Base-by-base conservation (phyloP, 768 basidiomycete species). In the Pisolithus albus region DNA sequence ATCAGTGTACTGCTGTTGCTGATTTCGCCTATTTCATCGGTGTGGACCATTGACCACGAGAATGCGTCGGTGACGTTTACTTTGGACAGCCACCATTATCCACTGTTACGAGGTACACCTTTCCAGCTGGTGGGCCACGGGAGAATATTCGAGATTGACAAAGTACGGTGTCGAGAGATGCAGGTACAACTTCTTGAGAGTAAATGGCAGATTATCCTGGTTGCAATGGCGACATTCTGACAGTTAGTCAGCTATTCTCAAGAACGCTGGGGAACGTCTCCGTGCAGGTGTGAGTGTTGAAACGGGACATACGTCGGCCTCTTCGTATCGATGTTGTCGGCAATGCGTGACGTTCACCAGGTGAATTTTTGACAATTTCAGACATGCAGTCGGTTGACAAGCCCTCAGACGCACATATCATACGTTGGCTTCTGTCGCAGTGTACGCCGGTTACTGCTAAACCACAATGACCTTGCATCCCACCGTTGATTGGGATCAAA, bases 11-110 rank as follows among this genome's bases (percentile, higher is more conserved):
- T 88, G 26, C 7, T 26, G 26, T 26, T 7, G 23, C 67, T 87
- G 30, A 70, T 75, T 51, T 72, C 76, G 8, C 58, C 85, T 13
- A 75, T 78, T 7, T 75, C 79, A 1, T 64, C 67, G 24, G 65
- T 72, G 45, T 56, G 75, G 23, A 76, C 75, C 0, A 70, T 80
- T 23, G 85, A 86, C 61, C 77, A 78, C 51, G 75, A 82, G 52
- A 88, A 81, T 53, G 62, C 78, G 9, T 69, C 77, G 3, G 60
- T 76, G 23, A 58, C 89, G n/a, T 67, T 88, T 32, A 75, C 78
- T 8, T 68, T 82, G n/a, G 82, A 81, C 51, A 72, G 74, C 36
- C 61, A 78, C 9, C 75, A 69, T 8, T 83, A 88, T 63, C 74
- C 78, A 4, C 62, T 82, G 8, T 61, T 84, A 38, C 65, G 56